phyloP scores from a whole-genome alignment of 202 grass and related monocot species.

The Musa balbisiana region DNA sequence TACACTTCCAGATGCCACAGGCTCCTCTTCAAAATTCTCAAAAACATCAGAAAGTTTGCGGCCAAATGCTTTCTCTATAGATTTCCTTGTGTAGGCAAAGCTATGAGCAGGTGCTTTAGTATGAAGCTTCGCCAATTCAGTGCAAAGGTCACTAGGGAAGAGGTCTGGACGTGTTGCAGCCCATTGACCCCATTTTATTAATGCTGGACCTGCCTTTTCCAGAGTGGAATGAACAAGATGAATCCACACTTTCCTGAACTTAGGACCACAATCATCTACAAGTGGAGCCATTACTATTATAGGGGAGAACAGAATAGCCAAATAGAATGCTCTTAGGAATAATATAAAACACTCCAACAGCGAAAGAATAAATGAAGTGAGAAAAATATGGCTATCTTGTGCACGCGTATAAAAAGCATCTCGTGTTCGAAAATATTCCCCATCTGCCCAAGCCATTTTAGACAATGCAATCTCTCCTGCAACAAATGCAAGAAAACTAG shows the following conservation, averaged over 20 bases:
- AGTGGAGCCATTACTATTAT: not conserved
- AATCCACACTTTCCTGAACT: not conserved
- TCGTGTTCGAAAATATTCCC: conserved; percentile 57
- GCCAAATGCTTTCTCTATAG: not conserved
- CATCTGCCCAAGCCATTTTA: conserved; percentile 55
- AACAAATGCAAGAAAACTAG: conserved; percentile 51
- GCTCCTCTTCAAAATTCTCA: conserved; percentile 50
- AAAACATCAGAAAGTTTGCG: not conserved
- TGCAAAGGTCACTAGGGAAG: not conserved
- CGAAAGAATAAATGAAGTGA: not conserved
- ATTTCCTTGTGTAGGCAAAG: not conserved
- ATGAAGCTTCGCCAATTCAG: not conserved
- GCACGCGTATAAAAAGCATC: conserved; percentile 13
- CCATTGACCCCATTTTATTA: not conserved
- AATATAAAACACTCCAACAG: not conserved
- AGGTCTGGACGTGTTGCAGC: not conserved
- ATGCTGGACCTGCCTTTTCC: not conserved
- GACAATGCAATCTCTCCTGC: conserved; percentile 52
- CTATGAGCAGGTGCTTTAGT: not conserved
- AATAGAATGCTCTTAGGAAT: not conserved
- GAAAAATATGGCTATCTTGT: not conserved
- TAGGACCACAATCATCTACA: not conserved
- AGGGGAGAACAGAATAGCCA: not conserved
- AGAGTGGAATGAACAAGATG: not conserved
- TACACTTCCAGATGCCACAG: conserved; percentile 96